Evolutionary conservation across 805 yeast genomes (phyloP).

Genomic region (Zygosaccharomyces rouxii): DNA sequence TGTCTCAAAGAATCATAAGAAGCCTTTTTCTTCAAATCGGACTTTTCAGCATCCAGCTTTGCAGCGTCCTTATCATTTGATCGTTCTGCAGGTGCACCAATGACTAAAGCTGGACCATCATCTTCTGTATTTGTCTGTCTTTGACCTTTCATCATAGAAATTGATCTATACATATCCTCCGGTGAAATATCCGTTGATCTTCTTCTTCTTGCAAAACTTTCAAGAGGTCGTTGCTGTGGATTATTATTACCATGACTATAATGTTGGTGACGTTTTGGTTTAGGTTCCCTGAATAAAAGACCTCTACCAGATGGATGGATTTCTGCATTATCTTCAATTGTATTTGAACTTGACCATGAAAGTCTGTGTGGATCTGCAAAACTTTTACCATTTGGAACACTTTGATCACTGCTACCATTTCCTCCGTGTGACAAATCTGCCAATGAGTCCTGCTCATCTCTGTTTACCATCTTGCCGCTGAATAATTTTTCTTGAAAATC

Average conservation of each 20-base stretch:
- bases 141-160: constrained; percentile 67
- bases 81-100: constrained; percentile 55
- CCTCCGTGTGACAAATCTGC: constrained; percentile 1
- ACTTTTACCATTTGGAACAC: background rate
- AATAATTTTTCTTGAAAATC: constrained; percentile 35
- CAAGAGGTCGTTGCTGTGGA: constrained; percentile 17
- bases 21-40: background rate
- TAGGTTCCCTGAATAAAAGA: constrained; percentile 11
- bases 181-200: constrained; percentile 58
- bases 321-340: constrained; percentile 9
- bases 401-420: constrained; percentile 22
- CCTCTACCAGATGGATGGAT: constrained; percentile 10
- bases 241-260: background rate
- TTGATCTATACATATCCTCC: constrained; percentile 77
- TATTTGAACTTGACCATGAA: constrained; percentile 13
- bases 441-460: constrained; percentile 27
- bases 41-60: background rate
- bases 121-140: constrained; percentile 43
- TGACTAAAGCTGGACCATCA: constrained; percentile 73
- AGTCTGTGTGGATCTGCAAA: constrained; percentile 9
- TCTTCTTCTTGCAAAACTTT: constrained; percentile 34
- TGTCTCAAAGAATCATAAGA: background rate
- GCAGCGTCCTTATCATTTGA: background rate
- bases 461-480: constrained; percentile 34
- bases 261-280: background rate